Evolutionary conservation across 306 rosid species (phyloP), one percentile per base, ranked within the genome.

Genomic region (Quercus variabilis): DNA sequence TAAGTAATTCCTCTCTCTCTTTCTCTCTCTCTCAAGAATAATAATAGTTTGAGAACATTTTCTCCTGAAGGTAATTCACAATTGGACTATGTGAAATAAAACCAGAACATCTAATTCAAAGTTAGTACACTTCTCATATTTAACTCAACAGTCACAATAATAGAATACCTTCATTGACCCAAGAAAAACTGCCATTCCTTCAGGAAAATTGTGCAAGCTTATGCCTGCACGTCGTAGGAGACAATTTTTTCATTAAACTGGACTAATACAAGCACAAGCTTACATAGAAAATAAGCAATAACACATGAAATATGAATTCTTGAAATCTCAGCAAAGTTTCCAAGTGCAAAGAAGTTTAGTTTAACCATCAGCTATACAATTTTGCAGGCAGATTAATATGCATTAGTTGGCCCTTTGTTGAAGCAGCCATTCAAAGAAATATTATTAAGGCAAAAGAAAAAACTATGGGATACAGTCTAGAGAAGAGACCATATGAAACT

Each of bases 151-250:
- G 19, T 25, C 78, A 64, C 35, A 75, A 73, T 0, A 3, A 35
- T 73, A 51, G 3, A 23, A 17, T 92, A 96, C 99, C 98, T 93
- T 93, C 69, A 96, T 82, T 80, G 99, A 96, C 80, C 99, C 99
- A 74, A 96, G 98, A 70, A 96, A 96, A 63, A 96, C 99, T 1
- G 99, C 99, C 99, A 96, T 96, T 76, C 99, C 99, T 90, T 96
- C 99, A 4, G 99, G 99, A 84, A 96, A 93, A 76, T 93, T 96
- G 85, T 96, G 99, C 81, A 96, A 90, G 85, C 99, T 96, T 90
- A 96, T 93, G 83, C 99, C 99, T 96, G 81, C 83, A 86, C 46
- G 67, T 75, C 78, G 49, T 25, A 76, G 52, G 68, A 70, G 7
- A 54, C 46, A 64, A 70, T 21, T 26, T 41, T 54, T 69, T 55